These are phyloP conservation scores for Irpex sp. DNA, from an alignment of 1,284 basidiomycete genomes.

Conservation along the genomic window DNA sequence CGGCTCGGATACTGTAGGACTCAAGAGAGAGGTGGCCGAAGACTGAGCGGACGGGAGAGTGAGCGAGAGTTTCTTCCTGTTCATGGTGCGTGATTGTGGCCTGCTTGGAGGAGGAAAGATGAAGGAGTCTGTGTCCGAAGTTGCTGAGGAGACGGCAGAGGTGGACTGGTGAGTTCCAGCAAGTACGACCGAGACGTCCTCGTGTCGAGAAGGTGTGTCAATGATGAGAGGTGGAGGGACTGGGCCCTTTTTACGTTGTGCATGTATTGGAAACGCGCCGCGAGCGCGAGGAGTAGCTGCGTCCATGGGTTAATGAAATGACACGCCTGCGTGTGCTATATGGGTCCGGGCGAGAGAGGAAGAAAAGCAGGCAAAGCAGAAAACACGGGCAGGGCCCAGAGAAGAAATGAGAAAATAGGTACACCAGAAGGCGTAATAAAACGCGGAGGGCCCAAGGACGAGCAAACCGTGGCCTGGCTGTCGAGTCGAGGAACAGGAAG, in stretches of 20 bases:
- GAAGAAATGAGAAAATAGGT: constrained; percentile 26
- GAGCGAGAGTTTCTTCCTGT: constrained; percentile 76
- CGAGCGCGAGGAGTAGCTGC: constrained; percentile 30
- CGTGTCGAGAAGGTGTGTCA: constrained; percentile 44
- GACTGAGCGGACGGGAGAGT: constrained; percentile 59
- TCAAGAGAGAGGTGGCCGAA: constrained; percentile 46
- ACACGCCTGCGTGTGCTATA: constrained; percentile 48
- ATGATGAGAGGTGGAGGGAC: constrained; percentile 55
- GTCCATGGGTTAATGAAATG: constrained; percentile 34
- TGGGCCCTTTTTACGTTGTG: constrained; percentile 49
- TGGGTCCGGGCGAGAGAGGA: constrained; percentile 6
- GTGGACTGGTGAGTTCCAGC: constrained; percentile 42
- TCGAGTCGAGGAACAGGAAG: constrained; percentile 16
- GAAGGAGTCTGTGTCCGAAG: constrained; percentile 49
- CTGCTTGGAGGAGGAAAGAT: constrained; percentile 39
- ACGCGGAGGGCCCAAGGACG: constrained; percentile 6
- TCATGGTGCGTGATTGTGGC: constrained; percentile 41
- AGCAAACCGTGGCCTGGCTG: constrained; percentile 11
- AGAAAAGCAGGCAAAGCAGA: background rate
- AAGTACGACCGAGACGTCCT: constrained; percentile 45
- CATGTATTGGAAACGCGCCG: constrained; percentile 27
- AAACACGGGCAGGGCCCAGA: constrained; percentile 16
- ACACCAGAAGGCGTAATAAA: constrained; percentile 22
- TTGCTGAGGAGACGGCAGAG: constrained; percentile 49
- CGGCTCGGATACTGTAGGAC: constrained; percentile 27